A percentile compares a stretch with the other conserved stretches of the same genome.
Conservation (phyloP, 805 yeast species). For the Candida morakotiae region DNA sequence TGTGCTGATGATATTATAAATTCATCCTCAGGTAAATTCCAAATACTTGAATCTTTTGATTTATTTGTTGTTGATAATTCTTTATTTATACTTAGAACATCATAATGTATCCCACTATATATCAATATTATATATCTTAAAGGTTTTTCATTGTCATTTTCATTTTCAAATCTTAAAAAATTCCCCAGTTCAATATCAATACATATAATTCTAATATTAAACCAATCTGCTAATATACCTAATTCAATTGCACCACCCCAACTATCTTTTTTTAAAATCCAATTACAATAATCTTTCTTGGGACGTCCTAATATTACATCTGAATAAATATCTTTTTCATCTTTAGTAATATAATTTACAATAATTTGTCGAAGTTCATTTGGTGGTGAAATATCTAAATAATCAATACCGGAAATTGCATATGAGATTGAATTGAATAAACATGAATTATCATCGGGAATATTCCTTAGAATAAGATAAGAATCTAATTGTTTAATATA, state of each 20-base stretch:
- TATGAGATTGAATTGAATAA: conserved; percentile 63
- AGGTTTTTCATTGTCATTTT: conserved; percentile 24
- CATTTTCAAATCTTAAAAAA: conserved; percentile 46
- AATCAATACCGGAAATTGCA: conserved; percentile 30
- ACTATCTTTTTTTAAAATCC: conserved; percentile 57
- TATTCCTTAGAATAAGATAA: conserved; percentile 47
- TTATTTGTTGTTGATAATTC: conserved; percentile 17
- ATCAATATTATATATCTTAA: conserved; percentile 47
- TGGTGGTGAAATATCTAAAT: conserved; percentile 38
- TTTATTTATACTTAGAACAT: conserved; percentile 45
- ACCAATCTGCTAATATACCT: conserved; percentile 52
- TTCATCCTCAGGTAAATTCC: conserved; percentile 34
- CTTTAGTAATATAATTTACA: conserved; percentile 38
- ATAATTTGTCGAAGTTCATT: conserved; percentile 50
- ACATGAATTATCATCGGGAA: conserved; percentile 79
- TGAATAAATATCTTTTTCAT: conserved; percentile 40
- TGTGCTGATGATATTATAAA: conserved; percentile 15
- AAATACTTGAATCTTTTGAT: conserved; percentile 36
- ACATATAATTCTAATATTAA: conserved; percentile 51
- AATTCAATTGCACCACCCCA: conserved; percentile 89
- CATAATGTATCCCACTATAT: conserved; percentile 75
- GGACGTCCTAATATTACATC: conserved; percentile 57
- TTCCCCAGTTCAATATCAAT: conserved; percentile 62
- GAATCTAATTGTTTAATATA: conserved; percentile 17
- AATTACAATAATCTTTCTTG: conserved; percentile 44